phyloP scores from a whole-genome alignment of 2,329 filamentous ascomycete genomes.

The Akanthomyces dipterigenus region DNA sequence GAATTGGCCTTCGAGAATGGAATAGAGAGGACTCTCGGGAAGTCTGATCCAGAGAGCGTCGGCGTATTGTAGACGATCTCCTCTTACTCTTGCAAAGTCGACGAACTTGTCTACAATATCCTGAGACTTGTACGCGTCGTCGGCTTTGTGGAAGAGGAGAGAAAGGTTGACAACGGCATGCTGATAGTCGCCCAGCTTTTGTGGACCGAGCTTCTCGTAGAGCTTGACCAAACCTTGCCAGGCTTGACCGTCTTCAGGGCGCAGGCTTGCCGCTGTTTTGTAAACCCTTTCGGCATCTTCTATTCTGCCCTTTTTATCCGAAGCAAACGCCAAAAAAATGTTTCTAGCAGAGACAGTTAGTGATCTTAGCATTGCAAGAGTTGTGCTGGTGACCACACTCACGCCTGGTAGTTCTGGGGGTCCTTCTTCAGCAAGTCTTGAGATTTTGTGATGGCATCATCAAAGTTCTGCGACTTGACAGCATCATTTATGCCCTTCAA shows the following conservation, averaged over 20 bases:
- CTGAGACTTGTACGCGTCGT: constrained; percentile 57
- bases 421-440: constrained; percentile 65
- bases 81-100: constrained; percentile 64
- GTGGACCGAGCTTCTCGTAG: constrained; percentile 68
- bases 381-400: constrained; percentile 24
- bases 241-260: constrained; percentile 70
- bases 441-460: constrained; percentile 64
- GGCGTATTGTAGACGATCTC: constrained; percentile 66
- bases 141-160: constrained; percentile 61
- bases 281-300: constrained; percentile 75
- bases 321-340: constrained; percentile 80
- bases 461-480: constrained; percentile 72
- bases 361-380: not conserved
- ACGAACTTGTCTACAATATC: constrained; percentile 74
- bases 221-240: constrained; percentile 87
- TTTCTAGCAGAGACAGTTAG: constrained; percentile 40
- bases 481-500: constrained; percentile 77
- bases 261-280: constrained; percentile 61
- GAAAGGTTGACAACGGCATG: constrained; percentile 67
- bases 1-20: constrained; percentile 74
- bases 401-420: constrained; percentile 75
- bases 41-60: constrained; percentile 69
- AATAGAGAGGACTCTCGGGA: constrained; percentile 74
- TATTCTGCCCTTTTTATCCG: constrained; percentile 66
- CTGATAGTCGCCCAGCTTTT: constrained; percentile 68